Evolutionary conservation across 2,329 filamentous ascomycete genomes (phyloP), one percentile per base, ranked within the genome.

Genomic region (Apiospora arundinis): DNA sequence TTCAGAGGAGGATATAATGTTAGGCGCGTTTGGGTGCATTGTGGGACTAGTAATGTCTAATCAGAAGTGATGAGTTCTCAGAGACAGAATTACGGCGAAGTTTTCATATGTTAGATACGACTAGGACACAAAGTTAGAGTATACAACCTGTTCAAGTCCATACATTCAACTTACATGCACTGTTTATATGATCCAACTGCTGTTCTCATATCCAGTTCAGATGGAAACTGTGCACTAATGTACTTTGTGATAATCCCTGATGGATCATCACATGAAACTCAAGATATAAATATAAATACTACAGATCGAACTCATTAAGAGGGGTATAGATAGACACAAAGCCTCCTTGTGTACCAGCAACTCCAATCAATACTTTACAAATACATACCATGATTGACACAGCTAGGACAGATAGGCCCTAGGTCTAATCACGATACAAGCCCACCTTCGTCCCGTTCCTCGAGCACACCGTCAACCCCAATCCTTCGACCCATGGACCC

Each of bases 401-500:
- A 32, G 6, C 6, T 32, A 32, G 32, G 32, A 3, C 32, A 32
- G 32, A 32, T 6, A 32, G 32, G 32, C 32, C 32, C 32, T 32
- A 6, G 32, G 3, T 32, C 32, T 32, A 32, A 32, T 32, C 42
- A 16, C 45, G 45, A 21, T 69, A 69, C 67, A 69, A 18, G 21
- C 46, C 67, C 0, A 69, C 67, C 32, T 56, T 69, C 0, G 46
- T 56, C 9, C 67, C 67, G 46, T 69, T 69, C n/a, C n/a, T 56
- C 4, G 46, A 56, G 28, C 46, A 69, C 2, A 56, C n/a, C 46
- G 70, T 70, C 37, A 70, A 46, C 2, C 65, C 49, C 8, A 70
- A 4, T 1, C 28, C 21, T 23, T 70, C 70, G 9, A 45, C 63
- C 70, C 70, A 70, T 6, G 70, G 70, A 16, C 65, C 70, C 18